A percentile compares a stretch with the other conserved stretches of the same genome.
These are phyloP conservation scores for Microbotryum intermedium DNA, from an alignment of 1,284 basidiomycete genomes.

Conservation along the genomic window DNA sequence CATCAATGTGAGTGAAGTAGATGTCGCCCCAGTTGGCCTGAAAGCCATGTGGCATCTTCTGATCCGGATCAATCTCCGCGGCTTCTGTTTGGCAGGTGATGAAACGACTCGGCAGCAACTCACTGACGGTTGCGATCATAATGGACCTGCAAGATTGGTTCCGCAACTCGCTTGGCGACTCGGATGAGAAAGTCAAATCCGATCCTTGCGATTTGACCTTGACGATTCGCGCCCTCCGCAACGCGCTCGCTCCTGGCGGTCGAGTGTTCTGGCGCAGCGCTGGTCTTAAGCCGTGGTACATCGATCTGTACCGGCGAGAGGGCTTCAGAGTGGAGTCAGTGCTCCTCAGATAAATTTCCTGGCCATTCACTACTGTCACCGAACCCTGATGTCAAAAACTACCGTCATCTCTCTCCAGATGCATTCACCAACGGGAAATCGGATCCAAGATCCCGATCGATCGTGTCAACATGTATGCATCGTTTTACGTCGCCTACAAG, in stretches of 20 bases:
- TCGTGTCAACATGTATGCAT: slow-evolving; percentile 55
- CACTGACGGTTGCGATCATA: slow-evolving; percentile 57
- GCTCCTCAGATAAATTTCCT: slow-evolving; percentile 34
- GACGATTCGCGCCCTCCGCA: slow-evolving; percentile 49
- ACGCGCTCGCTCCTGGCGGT: slow-evolving; percentile 56
- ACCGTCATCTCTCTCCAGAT: slow-evolving; percentile 32
- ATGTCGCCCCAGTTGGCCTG: slow-evolving; percentile 15
- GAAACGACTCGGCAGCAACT: slow-evolving; percentile 40
- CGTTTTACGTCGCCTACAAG: not conserved
- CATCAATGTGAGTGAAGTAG: slow-evolving; percentile 49
- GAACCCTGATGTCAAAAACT: too few relatives aligned
- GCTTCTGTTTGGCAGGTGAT: slow-evolving; percentile 49
- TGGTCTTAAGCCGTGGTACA: slow-evolving; percentile 65
- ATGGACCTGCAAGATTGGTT: slow-evolving; percentile 71
- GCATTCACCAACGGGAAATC: slow-evolving; percentile 33
- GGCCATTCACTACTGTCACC: too few relatives aligned
- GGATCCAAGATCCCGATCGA: slow-evolving; percentile 46
- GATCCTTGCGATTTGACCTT: slow-evolving; percentile 39
- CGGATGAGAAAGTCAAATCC: not conserved
- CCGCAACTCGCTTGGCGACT: slow-evolving; percentile 46
- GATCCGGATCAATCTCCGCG: slow-evolving; percentile 14
- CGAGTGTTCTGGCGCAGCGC: slow-evolving; percentile 64
- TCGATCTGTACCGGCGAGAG: slow-evolving; percentile 48
- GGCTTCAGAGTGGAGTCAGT: slow-evolving; percentile 49
- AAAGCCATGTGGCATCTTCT: not conserved